A percentile compares a stretch with the other conserved stretches of the same genome.
phyloP scores from a whole-genome alignment of 2,329 filamentous ascomycete genomes.

The Aspergillus chevalieri region DNA sequence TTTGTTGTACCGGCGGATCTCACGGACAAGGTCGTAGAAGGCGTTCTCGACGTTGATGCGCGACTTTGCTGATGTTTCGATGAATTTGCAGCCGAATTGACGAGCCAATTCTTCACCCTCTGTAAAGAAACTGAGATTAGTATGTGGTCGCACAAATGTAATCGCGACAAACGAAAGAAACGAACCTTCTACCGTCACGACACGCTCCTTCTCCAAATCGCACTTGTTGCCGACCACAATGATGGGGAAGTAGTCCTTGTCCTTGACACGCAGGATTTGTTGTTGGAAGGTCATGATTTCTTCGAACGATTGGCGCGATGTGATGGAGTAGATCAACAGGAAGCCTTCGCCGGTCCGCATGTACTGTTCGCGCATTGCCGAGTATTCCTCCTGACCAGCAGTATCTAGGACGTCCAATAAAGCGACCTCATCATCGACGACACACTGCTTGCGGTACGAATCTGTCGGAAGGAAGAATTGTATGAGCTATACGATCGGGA shows the following conservation, averaged over 20 bases:
- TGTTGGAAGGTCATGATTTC: constrained; percentile 99
- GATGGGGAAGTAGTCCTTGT: constrained; percentile 99
- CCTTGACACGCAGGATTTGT: constrained; percentile 96
- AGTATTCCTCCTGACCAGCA: constrained; percentile 97
- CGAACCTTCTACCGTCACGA: constrained; percentile 86
- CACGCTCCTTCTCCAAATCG: constrained; percentile 88
- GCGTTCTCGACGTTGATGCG: constrained; percentile 97
- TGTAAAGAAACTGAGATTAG: constrained; percentile 34
- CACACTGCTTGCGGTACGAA: constrained; percentile 99
- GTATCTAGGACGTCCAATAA: constrained; percentile 97
- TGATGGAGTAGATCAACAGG: constrained; percentile 96
- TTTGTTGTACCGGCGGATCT: constrained; percentile 97
- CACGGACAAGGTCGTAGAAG: constrained; percentile 96
- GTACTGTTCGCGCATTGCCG: constrained; percentile 98
- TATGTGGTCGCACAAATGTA: neutral
- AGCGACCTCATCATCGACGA: constrained; percentile 96
- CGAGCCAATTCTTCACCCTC: constrained; percentile 84
- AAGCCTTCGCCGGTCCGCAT: constrained; percentile 99
- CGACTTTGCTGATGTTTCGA: constrained; percentile 97
- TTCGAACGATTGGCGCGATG: constrained; percentile 92
- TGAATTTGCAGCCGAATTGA: constrained; percentile 94
- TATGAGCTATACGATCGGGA: constrained; percentile 14
- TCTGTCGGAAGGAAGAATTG: constrained; percentile 50
- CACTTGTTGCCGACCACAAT: constrained; percentile 99
- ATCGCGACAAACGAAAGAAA: constrained; percentile 8